Percentiles rank a stretch among this genome's conserved stretches.
These are phyloP conservation scores for Solidago caesia DNA, from an alignment of 129 eudicot genomes.

Conservation along the genomic window DNA sequence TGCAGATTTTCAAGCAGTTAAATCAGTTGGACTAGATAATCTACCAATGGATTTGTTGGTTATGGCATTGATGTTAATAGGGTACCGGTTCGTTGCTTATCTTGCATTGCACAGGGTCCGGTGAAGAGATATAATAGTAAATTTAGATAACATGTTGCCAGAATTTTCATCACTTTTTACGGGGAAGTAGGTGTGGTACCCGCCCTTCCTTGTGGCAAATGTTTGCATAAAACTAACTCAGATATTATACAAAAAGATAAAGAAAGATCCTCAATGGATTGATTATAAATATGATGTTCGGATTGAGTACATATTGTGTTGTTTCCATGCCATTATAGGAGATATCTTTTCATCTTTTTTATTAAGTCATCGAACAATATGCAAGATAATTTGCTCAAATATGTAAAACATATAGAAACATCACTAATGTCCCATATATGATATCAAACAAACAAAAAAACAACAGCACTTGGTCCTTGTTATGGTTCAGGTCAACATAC, in stretches of 20 bases:
- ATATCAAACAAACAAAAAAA: neutral
- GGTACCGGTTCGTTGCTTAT: conserved; percentile 82
- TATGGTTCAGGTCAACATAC: neutral
- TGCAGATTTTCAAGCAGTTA: conserved; percentile 67
- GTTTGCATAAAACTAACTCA: conserved; percentile 44
- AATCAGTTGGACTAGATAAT: conserved; percentile 66
- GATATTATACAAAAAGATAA: conserved; percentile 14
- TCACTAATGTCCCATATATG: neutral
- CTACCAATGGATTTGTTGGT: conserved; percentile 55
- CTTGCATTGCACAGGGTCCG: conserved; percentile 69
- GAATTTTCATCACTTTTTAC: conserved; percentile 41
- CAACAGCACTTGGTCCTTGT: neutral
- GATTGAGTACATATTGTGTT: conserved; percentile 21
- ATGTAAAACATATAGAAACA: neutral
- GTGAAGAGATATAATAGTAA: conserved; percentile 49
- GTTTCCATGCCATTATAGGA: neutral
- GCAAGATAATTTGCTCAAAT: neutral
- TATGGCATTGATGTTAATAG: conserved; percentile 81
- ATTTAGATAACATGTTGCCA: conserved; percentile 46
- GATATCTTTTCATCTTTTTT: neutral
- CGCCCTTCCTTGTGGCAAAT: conserved; percentile 46
- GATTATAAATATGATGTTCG: conserved; percentile 20
- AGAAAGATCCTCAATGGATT: conserved; percentile 13
- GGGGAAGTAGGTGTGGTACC: conserved; percentile 31
- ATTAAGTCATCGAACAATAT: neutral